Evolutionary conservation across 1,284 basidiomycete species (phyloP).

Genomic region (Wolfiporia cocos): DNA sequence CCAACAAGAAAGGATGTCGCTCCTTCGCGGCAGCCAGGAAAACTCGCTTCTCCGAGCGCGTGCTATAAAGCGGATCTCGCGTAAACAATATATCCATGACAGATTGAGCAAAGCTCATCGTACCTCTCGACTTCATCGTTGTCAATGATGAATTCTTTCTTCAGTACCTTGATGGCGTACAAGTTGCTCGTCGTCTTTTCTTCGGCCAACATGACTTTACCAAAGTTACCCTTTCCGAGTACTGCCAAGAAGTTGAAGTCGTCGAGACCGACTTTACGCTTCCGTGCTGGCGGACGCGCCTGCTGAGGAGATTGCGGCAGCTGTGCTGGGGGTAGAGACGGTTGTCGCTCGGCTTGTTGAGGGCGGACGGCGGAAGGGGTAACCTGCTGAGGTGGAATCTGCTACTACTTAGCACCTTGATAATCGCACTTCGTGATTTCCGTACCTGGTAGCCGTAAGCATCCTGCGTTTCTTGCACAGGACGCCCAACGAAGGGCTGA

Average conservation of each 20-base stretch:
- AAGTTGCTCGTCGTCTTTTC: slow-evolving; percentile 89
- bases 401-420: too few species aligned
- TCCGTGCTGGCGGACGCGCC: slow-evolving; percentile 33
- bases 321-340: slow-evolving; percentile 20
- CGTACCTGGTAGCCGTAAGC: slow-evolving; percentile 23
- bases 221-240: slow-evolving; percentile 98
- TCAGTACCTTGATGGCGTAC: slow-evolving; percentile 99
- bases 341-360: slow-evolving; percentile 19
- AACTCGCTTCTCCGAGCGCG: slow-evolving; percentile 98
- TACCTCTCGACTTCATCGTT: slow-evolving; percentile 99
- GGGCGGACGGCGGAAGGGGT: slow-evolving; percentile 22
- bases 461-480: slow-evolving; percentile 17
- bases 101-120: slow-evolving; percentile 10
- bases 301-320: slow-evolving; percentile 19
- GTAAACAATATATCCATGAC: neutral
- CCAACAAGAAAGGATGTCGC: slow-evolving; percentile 95
- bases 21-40: slow-evolving; percentile 95
- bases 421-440: too few species aligned
- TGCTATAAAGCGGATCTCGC: slow-evolving; percentile 44
- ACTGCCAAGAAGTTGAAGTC: slow-evolving; percentile 99
- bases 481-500: slow-evolving; percentile 11
- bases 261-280: slow-evolving; percentile 91
- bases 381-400: slow-evolving; percentile 30
- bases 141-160: slow-evolving; percentile 99
- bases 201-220: slow-evolving; percentile 99